Evolutionary conservation across 2,329 filamentous ascomycete species (phyloP).

Genomic region (Lachnellula cervina): DNA sequence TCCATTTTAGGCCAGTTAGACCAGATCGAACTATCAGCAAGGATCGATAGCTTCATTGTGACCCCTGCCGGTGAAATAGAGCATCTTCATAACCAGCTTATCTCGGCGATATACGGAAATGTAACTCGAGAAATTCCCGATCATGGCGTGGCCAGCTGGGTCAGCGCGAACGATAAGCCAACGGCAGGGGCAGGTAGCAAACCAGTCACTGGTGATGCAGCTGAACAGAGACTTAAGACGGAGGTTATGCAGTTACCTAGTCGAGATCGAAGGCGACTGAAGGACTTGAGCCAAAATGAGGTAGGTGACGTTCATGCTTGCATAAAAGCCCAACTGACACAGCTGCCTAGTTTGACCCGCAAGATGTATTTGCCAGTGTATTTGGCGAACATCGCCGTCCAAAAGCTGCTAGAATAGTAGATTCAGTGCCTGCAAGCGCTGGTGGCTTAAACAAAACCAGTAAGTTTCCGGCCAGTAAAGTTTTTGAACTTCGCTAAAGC

Average conservation of each 20-base stretch:
- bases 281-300: conserved; percentile 58
- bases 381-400: conserved; percentile 33
- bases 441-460: conserved; percentile 74
- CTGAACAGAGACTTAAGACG: conserved; percentile 60
- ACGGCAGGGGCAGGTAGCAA: conserved; percentile 52
- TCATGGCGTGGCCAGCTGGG: conserved; percentile 63
- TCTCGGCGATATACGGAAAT: conserved; percentile 64
- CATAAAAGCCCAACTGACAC: background rate
- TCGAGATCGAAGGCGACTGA: conserved; percentile 61
- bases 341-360: conserved; percentile 28
- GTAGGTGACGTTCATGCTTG: conserved; percentile 36
- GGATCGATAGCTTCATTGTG: conserved; percentile 55
- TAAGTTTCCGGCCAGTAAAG: conserved; percentile 45
- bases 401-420: conserved; percentile 40
- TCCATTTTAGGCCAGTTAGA: conserved; percentile 52
- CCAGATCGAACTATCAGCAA: conserved; percentile 54
- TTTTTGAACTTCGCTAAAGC: conserved; percentile 14
- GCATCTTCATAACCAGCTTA: conserved; percentile 63
- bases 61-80: conserved; percentile 50
- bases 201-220: conserved; percentile 59
- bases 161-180: conserved; percentile 67
- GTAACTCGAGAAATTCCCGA: conserved; percentile 66
- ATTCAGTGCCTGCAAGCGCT: conserved; percentile 63
- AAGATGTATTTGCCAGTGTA: conserved; percentile 29
- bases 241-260: conserved; percentile 68